A percentile compares a stretch with the other conserved stretches of the same genome.
phyloP scores from a whole-genome alignment of 2,329 filamentous ascomycete species.

The Penicillium sp. region DNA sequence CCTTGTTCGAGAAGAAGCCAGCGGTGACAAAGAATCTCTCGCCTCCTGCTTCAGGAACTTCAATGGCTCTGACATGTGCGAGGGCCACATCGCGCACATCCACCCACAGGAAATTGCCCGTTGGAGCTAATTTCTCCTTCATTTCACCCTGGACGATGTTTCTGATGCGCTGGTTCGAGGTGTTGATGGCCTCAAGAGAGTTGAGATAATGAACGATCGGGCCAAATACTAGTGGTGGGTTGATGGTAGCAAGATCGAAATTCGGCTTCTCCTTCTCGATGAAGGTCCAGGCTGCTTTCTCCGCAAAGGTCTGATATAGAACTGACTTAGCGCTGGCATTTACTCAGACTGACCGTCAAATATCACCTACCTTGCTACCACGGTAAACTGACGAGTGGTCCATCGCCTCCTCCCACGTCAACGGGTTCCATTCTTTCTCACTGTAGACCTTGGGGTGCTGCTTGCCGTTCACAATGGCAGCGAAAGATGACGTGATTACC shows the following conservation, averaged over 20 bases:
- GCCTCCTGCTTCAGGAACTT: constrained; percentile 45
- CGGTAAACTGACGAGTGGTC: constrained; percentile 41
- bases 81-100: constrained; percentile 50
- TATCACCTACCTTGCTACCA: constrained; percentile 51
- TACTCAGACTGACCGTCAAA: neutral
- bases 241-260: constrained; percentile 62
- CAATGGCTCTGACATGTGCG: constrained; percentile 48
- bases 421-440: constrained; percentile 45
- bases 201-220: constrained; percentile 64
- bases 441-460: constrained; percentile 37
- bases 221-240: constrained; percentile 62
- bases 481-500: constrained; percentile 67
- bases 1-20: constrained; percentile 44
- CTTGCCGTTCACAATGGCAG: constrained; percentile 57
- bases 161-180: constrained; percentile 66
- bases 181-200: constrained; percentile 64
- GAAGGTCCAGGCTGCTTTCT: constrained; percentile 66
- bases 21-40: constrained; percentile 47
- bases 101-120: constrained; percentile 59
- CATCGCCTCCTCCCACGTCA: constrained; percentile 43
- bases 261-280: constrained; percentile 54
- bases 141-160: constrained; percentile 62
- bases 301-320: constrained; percentile 53
- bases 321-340: constrained; percentile 1
- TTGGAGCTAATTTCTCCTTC: constrained; percentile 57